Evolutionary conservation across 768 basidiomycete species (phyloP).

Genomic region (Mycena venus): DNA sequence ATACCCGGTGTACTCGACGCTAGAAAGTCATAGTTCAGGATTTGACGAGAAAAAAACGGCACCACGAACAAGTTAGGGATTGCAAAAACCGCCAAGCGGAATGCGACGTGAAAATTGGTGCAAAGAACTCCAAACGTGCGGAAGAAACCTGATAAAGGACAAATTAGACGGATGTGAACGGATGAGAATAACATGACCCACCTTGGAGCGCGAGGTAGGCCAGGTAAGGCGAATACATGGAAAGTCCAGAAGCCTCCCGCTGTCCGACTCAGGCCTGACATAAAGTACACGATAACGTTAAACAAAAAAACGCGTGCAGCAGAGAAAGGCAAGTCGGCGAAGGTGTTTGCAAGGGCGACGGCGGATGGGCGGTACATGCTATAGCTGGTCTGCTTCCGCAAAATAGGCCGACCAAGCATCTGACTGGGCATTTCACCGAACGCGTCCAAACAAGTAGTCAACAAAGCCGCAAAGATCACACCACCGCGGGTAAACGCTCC

Average conservation of each 20-base stretch:
- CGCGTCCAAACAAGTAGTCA: constrained; percentile 79
- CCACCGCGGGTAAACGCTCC: constrained; percentile 91
- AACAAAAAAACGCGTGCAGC: constrained; percentile 69
- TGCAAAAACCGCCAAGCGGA: constrained; percentile 71
- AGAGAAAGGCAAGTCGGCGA: constrained; percentile 80
- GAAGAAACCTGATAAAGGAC: constrained; percentile 73
- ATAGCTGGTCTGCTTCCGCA: constrained; percentile 76
- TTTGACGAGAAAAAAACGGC: neutral
- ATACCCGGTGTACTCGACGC: constrained; percentile 70
- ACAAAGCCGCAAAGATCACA: constrained; percentile 79
- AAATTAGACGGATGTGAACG: too few species aligned
- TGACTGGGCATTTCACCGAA: constrained; percentile 82
- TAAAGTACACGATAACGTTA: constrained; percentile 79
- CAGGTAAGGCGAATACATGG: constrained; percentile 74
- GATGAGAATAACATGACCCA: neutral
- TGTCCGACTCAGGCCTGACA: constrained; percentile 63
- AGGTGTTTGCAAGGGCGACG: constrained; percentile 73
- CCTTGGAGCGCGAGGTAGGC: constrained; percentile 78
- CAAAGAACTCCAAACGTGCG: constrained; percentile 73
- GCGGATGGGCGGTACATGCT: constrained; percentile 78
- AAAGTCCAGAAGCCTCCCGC: constrained; percentile 66
- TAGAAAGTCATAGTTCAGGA: neutral
- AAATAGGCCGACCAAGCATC: constrained; percentile 85
- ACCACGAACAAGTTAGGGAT: constrained; percentile 74
- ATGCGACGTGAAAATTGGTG: constrained; percentile 60